Evolutionary conservation across 2,329 filamentous ascomycete genomes (phyloP), one percentile per base, ranked within the genome.

Genomic region (Neofusicoccum cordaticola): DNA sequence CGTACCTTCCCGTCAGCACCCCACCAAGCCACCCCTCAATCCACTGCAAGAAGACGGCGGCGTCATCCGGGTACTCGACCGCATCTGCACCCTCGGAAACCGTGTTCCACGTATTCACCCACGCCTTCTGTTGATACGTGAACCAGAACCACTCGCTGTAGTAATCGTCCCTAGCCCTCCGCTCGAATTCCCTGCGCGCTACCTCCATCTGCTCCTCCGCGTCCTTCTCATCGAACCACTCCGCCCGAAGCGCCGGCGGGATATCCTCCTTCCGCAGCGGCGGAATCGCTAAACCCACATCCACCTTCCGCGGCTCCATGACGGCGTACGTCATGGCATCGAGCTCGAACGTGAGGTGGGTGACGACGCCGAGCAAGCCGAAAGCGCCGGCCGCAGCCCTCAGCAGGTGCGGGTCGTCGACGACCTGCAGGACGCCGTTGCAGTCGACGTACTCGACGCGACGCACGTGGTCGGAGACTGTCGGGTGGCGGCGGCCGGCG

Each of bases 141-240:
- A 83, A 83, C 82, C 81, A 84, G 68, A 83, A 83, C 79, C 80
- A 83, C 67, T 84, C 81, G 22, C 74, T 71, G 63, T 83, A 83
- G 66, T 81, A 83, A 56, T 78, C 74, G 35, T 79, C 75, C 0
- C 69, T 69, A 13, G 79, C 79, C 2, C 75, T 71, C 1, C 70
- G 66, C 65, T 80, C 74, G 65, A 83, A 83, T 0, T 75, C 71
- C 4, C 47, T 66, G 4, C 76, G 71, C 1, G 80, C 78, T 1
- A 67, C 66, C 9, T 70, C 70, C n/a, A 77, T 72, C 61, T 78
- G 69, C 19, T 73, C 70, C 3, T 71, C 68, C 2, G 74, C 77
- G 63, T 74, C 72, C 1, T 71, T 68, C 19, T 71, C 48, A 44
- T 70, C 48, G 56, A 67, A 69, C 69, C 70, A 71, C 4, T 69